Evolutionary conservation across 768 basidiomycete genomes (phyloP), one percentile per base, ranked within the genome.

Genomic region (Lyophyllum semitale): DNA sequence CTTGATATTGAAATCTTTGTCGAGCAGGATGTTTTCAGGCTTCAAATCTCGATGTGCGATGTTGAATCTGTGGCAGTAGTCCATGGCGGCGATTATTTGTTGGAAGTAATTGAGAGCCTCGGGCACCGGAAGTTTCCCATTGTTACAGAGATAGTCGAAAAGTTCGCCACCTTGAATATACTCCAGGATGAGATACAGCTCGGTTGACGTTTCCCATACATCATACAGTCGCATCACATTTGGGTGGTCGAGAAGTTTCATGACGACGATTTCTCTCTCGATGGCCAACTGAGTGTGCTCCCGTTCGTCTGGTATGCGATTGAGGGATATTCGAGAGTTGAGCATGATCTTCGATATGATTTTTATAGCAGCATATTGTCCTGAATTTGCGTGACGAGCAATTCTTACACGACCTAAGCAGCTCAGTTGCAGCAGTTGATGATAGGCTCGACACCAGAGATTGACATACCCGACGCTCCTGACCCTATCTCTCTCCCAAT

Each of bases 171-270:
- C 93, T 60, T 94, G 89, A 58, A 95, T 87, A 70, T 95, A 97
- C 74, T 98, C 95, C 63, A 96, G 85, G 63, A 98, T 88, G 57
- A 98, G 85, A 69, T 85, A 97, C 60, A 96, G 83, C 55, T 95
- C 87, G 29, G 84, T 82, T 4, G 88, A 88, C 0, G 94, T 95
- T 73, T 98, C 95, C 93, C 93, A 98, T 59, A 98, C 95, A 67
- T 98, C 95, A 74, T 94, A 95, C 26, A 98, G 83, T 54, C 86
- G 88, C 83, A 97, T 84, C 60, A 98, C 85, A 69, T 96, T 95
- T 2, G 95, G 95, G 67, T 98, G 94, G 59, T 95, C 88, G 61
- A 97, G 88, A 58, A 97, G 85, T 71, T 97, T 98, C 95, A 98
- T 95, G 66, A 97, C 88, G 57, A 95, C 93, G 48, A 97, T 96